These are phyloP conservation scores for Fusarium sp. DNA, from an alignment of 2,329 filamentous ascomycete genomes.

Conservation along the genomic window DNA sequence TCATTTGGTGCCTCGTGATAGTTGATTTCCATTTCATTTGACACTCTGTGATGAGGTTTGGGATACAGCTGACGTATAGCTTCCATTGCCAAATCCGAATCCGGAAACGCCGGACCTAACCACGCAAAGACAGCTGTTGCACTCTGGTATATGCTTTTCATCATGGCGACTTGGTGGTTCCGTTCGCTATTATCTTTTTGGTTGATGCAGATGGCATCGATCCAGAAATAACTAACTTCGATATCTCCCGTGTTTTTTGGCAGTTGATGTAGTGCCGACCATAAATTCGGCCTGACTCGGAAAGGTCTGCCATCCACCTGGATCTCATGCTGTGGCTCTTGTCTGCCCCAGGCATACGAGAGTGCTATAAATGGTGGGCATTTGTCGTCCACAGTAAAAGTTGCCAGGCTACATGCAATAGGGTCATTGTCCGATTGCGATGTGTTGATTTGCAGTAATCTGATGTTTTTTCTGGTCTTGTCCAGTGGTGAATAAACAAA, in stretches of 20 bases:
- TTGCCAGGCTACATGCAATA: neutral
- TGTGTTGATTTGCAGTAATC: neutral
- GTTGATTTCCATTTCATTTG: too few relatives aligned
- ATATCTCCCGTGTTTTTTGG: neutral
- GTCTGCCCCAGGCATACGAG: neutral
- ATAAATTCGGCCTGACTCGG: neutral
- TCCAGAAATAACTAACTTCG: neutral
- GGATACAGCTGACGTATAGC: neutral
- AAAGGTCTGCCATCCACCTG: neutral
- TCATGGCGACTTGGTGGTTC: neutral
- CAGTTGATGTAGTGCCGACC: neutral
- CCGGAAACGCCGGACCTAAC: neutral
- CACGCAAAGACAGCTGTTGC: neutral
- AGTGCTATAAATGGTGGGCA: neutral
- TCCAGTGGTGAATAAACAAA: neutral
- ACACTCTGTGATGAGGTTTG: too few relatives aligned
- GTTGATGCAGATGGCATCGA: neutral
- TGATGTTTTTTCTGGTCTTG: neutral
- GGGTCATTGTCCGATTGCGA: neutral
- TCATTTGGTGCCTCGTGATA: too few relatives aligned
- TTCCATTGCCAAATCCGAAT: neutral
- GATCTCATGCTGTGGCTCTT: neutral
- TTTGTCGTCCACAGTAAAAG: neutral
- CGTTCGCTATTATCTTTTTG: neutral
- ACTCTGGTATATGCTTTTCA: neutral